phyloP scores from a whole-genome alignment of 2,329 filamentous ascomycete species.

The Cercospora sp. region DNA sequence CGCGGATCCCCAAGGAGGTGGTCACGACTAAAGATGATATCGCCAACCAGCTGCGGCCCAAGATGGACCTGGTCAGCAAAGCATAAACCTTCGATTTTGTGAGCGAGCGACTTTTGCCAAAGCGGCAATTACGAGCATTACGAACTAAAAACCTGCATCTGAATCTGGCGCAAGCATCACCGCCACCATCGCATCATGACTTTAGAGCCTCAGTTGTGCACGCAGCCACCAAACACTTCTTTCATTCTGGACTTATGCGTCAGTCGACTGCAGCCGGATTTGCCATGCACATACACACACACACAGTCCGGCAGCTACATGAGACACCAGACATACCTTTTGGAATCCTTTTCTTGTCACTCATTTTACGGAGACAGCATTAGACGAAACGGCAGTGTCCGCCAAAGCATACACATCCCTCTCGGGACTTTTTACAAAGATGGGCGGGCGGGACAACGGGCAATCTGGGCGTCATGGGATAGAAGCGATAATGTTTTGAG shows the following conservation, averaged over 20 bases:
- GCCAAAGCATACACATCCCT: neutral
- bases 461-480: conserved; percentile 2
- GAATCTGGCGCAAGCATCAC: conserved; percentile 7
- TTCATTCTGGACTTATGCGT: neutral
- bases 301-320: neutral
- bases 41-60: conserved; percentile 56
- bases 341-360: conserved; percentile 5
- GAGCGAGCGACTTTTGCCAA: conserved; percentile 5
- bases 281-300: conserved; percentile 3
- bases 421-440: conserved; percentile 1
- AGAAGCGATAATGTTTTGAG: conserved; percentile 7
- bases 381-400: conserved; percentile 9
- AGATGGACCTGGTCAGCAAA: conserved; percentile 31
- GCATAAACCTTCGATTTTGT: conserved; percentile 20
- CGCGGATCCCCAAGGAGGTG: conserved; percentile 75
- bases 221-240: conserved; percentile 9
- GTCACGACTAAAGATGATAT: conserved; percentile 76
- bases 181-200: conserved; percentile 10
- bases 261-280: neutral
- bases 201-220: conserved; percentile 6
- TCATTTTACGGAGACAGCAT: conserved; percentile 3
- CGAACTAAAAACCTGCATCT: conserved; percentile 15
- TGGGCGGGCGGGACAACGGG: neutral
- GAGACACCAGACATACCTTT: neutral
- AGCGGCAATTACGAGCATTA: conserved; percentile 12